These are phyloP conservation scores for Candida orba DNA, from an alignment of 805 yeast genomes.

Conservation along the genomic window DNA sequence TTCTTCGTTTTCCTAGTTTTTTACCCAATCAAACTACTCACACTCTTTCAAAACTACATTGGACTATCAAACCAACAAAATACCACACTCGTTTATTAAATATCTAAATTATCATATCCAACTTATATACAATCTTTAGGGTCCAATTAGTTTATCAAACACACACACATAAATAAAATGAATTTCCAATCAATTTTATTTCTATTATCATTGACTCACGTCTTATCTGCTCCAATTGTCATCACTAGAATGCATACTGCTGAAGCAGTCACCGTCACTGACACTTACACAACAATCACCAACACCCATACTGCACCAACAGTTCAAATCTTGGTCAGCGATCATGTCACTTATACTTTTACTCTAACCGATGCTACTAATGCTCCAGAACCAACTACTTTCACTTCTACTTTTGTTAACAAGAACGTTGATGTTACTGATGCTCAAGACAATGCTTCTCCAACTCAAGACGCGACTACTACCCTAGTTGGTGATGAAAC, in stretches of 20 bases:
- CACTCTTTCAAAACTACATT: too few relatives aligned
- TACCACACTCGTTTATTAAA: too few relatives aligned
- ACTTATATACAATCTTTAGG: constrained; percentile 6
- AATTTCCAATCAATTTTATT: constrained; percentile 5
- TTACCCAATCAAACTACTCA: too few relatives aligned
- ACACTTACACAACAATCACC: constrained; percentile 34
- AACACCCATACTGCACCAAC: constrained; percentile 34
- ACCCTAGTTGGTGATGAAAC: constrained; percentile 3
- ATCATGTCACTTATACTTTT: constrained; percentile 31
- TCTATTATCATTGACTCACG: constrained; percentile 19
- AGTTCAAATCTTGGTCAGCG: constrained; percentile 31
- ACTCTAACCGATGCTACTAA: constrained; percentile 23
- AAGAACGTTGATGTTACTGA: not conserved
- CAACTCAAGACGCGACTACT: constrained; percentile 1
- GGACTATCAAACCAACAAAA: too few relatives aligned
- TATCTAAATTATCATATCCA: not conserved
- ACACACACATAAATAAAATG: not conserved
- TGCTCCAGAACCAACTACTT: not conserved
- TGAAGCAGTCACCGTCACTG: constrained; percentile 39
- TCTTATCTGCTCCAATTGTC: constrained; percentile 30
- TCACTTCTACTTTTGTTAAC: too few relatives aligned
- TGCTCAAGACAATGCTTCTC: constrained; percentile 2
- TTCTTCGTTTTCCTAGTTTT: too few relatives aligned
- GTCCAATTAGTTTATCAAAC: not conserved
- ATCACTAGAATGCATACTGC: constrained; percentile 54